These are phyloP conservation scores for Voacanga thouarsii DNA, from an alignment of 257 asterid species.

Conservation along the genomic window DNA sequence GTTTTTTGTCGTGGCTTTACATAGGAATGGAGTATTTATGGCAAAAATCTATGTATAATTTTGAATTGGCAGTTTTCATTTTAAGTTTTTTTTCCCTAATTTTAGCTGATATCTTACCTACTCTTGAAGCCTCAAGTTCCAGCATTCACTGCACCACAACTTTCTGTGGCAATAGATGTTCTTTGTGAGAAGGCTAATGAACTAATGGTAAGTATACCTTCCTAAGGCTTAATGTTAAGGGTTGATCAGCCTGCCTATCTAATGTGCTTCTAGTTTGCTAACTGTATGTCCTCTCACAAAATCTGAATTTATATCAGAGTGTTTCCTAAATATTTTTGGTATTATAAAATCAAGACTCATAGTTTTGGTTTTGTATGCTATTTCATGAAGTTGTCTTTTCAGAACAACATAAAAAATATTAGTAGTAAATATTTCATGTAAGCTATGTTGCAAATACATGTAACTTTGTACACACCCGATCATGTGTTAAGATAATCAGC, in stretches of 20 bases:
- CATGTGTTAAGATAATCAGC: background rate
- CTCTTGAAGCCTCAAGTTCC: slow-evolving; percentile 79
- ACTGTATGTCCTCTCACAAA: background rate
- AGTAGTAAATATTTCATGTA: background rate
- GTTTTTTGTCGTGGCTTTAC: slow-evolving; percentile 7
- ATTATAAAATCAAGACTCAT: background rate
- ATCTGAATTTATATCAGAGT: background rate
- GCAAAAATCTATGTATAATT: slow-evolving; percentile 22
- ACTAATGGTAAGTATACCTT: slow-evolving; percentile 44
- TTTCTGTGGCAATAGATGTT: slow-evolving; percentile 78
- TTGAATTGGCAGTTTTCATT: slow-evolving; percentile 32
- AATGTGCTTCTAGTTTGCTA: background rate
- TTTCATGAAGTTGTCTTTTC: background rate
- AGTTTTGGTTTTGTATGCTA: background rate
- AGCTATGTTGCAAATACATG: background rate
- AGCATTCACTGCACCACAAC: slow-evolving; percentile 79
- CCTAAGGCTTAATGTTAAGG: background rate
- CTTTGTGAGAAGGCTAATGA: slow-evolving; percentile 56
- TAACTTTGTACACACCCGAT: background rate
- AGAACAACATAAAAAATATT: background rate
- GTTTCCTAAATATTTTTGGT: background rate
- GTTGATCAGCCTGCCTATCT: background rate
- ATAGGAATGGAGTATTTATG: slow-evolving; percentile 24
- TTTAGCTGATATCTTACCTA: slow-evolving; percentile 47
- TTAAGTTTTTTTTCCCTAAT: slow-evolving; percentile 47